Evolutionary conservation across 2,329 filamentous ascomycete genomes (phyloP), one percentile per base, ranked within the genome.

Genomic region (Neonectria ditissima): DNA sequence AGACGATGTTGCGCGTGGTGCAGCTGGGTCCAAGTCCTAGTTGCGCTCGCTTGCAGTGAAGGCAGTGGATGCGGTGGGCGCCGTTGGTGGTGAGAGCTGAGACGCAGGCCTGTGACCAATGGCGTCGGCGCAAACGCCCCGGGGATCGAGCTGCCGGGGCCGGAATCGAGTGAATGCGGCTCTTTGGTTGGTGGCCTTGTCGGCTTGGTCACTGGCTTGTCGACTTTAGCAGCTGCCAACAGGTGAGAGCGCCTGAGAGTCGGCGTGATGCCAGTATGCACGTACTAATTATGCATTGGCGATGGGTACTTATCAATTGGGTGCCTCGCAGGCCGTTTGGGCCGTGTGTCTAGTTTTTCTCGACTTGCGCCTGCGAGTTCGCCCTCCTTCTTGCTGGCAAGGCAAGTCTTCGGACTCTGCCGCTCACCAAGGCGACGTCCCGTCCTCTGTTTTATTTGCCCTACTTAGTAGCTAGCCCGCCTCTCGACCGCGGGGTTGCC

Each of bases 171-270:
- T 41, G 26, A 43, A 53, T n/a, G 11, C 24, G 26, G 34, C 14
- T 37, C 34, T 55, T 9, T 72, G 60, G 64, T 73, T 72, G 70
- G 70, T 52, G 61, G 61, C 61, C 61, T 63, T 60, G 61, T 53
- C 37, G 34, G 44, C 22, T 28, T 59, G 41, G 18, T 13, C 58
- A 24, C 18, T 34, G 14, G 13, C 26, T 30, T 44, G 16, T 22
- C 47, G 16, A 50, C 52, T 50, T 22, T 16, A 18, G 44, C 44
- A 55, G 34, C 44, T 50, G 44, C 43, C 52, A 51, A 28, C 47
- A 50, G 47, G 28, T 32, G 47, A 30, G n/a, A n/a, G 44, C 10
- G 26, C 18, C 14, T 3, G 16, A n/a, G 20, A 16, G 43, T 24
- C 13, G 22, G 43, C 22, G 53, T 26, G 45, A 61, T 61, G 59